Evolutionary conservation across 768 basidiomycete species (phyloP).

Genomic region (Tulasnella calospora): DNA sequence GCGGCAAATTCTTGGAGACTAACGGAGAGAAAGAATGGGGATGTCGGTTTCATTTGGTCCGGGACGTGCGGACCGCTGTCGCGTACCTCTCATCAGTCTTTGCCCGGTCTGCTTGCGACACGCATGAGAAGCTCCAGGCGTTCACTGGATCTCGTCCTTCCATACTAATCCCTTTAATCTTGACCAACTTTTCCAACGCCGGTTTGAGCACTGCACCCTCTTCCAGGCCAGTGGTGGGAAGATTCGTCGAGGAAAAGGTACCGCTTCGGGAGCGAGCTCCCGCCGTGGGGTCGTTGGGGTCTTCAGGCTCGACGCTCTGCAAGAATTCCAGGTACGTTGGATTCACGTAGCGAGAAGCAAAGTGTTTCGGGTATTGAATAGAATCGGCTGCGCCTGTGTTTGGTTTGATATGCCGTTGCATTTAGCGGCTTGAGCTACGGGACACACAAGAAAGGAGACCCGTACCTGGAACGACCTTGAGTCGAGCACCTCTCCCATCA

Average conservation of each 20-base stretch:
- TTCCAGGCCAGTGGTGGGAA: not conserved
- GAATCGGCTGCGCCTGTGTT: not conserved
- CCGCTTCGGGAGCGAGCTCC: conserved; percentile 6
- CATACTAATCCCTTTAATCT: not conserved
- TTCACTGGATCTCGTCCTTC: not conserved
- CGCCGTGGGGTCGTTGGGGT: not conserved
- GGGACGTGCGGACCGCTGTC: not conserved
- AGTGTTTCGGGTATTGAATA: conserved; percentile 8
- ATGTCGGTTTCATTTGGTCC: not conserved
- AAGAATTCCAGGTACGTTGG: not conserved
- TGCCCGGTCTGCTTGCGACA: not conserved
- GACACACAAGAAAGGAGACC: not conserved
- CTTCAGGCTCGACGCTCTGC: not conserved
- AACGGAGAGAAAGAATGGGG: not conserved
- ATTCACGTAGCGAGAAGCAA: conserved; percentile 4
- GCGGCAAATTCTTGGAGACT: conserved; percentile 1
- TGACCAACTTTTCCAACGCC: not conserved
- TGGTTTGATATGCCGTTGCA: not conserved
- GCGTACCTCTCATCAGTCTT: not conserved
- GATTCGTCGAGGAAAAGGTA: not conserved
- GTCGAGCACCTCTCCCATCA: not conserved
- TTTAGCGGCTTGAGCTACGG: not conserved
- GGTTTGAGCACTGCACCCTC: not conserved
- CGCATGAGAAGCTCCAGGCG: conserved; percentile 9
- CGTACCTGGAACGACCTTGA: conserved; percentile 5